Evolutionary conservation across 148 eudicot genomes (phyloP), one percentile per base, ranked within the genome.

Genomic region (Hydrangea macrophylla): DNA sequence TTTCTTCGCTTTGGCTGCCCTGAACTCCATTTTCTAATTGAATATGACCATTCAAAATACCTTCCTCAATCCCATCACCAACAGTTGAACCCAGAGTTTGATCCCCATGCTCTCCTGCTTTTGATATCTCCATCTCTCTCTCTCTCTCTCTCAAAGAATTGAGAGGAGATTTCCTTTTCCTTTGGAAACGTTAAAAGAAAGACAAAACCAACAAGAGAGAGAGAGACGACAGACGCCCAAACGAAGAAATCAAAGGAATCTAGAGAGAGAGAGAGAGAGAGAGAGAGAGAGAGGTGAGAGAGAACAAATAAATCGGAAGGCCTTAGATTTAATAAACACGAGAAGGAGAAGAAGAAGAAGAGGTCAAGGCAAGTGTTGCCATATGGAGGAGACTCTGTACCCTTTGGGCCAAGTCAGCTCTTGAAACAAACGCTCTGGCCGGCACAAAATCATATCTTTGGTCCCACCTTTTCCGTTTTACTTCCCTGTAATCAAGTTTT

Each of bases 81-180:
- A 7, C 50, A 22, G 28, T 56, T 12, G 55, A 18, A 58, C 39
- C 36, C 37, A 39, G 65, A n/a, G n/a, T n/a, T n/a, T n/a, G n/a
- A 50, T 58, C 45, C 27, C 9, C 64, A 28, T 58, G 64, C 42
- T 44, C 70, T 48, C 30, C 37, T 25, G 32, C 33, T 10, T 5
- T 13, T 37, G 65, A 73, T 58, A 55, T 26, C 30, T 73, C 76
- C 76, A 73, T 73, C 59, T 58, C 45, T 27, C 23, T 10, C n/a
- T n/a, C n/a, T n/a, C n/a, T n/a, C n/a, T n/a, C n/a, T n/a, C n/a
- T n/a, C n/a, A n/a, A n/a, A n/a, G n/a, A n/a, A 4, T 58, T 65
- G 75, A 37, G 58, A 27, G 44, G 58, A 24, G 15, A 25, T 20
- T 10, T 55, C 13, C 25, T 26, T 7, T 40, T 10, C 20, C 9